Evolutionary conservation across 192 early-diverging fungal species (phyloP).

Genomic region (Coemansia biformis): DNA sequence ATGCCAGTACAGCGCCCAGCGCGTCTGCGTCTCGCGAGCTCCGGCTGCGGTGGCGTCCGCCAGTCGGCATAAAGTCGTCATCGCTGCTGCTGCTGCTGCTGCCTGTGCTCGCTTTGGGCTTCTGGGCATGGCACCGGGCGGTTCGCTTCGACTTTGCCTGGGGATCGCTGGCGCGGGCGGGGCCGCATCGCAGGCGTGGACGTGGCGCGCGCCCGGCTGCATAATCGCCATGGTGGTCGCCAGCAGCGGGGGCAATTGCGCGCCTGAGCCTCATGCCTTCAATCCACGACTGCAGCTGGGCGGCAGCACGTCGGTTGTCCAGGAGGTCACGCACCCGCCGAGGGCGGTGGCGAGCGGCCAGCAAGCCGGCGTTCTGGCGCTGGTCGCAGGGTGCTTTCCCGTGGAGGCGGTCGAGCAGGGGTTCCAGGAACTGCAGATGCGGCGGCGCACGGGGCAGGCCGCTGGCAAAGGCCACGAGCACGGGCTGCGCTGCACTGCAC

Average conservation of each 20-base stretch:
- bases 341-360: slow-evolving; percentile 34
- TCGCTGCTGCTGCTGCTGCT: slow-evolving; percentile 18
- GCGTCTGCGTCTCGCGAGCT: slow-evolving; percentile 3
- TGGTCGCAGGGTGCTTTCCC: neutral
- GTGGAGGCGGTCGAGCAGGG: slow-evolving; percentile 18
- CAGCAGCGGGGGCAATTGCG: too few relatives aligned
- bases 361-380: slow-evolving; percentile 10
- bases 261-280: slow-evolving; percentile 41
- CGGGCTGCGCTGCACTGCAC: neutral
- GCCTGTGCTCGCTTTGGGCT: too few relatives aligned
- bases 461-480: neutral
- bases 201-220: too few relatives aligned
- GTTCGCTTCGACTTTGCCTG: too few relatives aligned
- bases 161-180: too few relatives aligned
- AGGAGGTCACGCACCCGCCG: slow-evolving; percentile 27
- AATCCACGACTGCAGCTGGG: slow-evolving; percentile 40
- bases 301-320: slow-evolving; percentile 22
- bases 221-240: too few relatives aligned
- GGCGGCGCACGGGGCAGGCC: slow-evolving; percentile 7
- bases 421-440: slow-evolving; percentile 27
- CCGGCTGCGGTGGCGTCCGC: neutral
- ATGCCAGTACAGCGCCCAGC: slow-evolving; percentile 26
- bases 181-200: too few relatives aligned
- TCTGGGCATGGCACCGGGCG: too few relatives aligned
- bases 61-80: slow-evolving; percentile 39